Conservation (phyloP, 148 eudicot genomes). For the Vaccinium macrocarpon region DNA sequence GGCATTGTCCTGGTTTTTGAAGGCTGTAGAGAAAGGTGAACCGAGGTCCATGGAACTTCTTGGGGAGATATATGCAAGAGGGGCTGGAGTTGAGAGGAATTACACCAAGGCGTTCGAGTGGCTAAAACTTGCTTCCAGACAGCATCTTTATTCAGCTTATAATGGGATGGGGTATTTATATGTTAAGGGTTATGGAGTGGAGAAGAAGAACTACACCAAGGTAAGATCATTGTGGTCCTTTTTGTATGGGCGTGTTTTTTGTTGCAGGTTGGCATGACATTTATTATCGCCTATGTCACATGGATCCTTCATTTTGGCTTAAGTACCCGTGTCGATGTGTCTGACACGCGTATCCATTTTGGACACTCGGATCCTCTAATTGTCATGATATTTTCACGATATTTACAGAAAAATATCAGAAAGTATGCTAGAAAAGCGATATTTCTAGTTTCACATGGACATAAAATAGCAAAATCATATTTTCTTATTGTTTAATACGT, state of each 20-base stretch:
- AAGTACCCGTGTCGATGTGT: too few relatives aligned
- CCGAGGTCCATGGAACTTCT: constrained; percentile 92
- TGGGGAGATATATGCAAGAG: constrained; percentile 89
- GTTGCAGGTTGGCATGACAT: constrained; percentile 9
- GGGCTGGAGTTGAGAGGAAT: constrained; percentile 84
- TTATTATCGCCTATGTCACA: background rate
- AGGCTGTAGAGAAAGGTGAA: constrained; percentile 91
- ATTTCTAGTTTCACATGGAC: too few relatives aligned
- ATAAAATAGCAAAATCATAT: too few relatives aligned
- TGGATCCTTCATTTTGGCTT: too few relatives aligned
- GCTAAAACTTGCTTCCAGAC: constrained; percentile 83
- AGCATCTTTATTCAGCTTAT: constrained; percentile 83
- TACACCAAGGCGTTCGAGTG: constrained; percentile 82
- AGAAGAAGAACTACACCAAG: constrained; percentile 75
- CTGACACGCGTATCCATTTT: too few relatives aligned
- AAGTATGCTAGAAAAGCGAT: too few relatives aligned
- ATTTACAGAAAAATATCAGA: too few relatives aligned
- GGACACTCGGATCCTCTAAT: too few relatives aligned
- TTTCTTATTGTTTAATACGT: too few relatives aligned
- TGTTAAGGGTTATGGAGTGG: constrained; percentile 96
- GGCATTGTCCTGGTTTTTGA: constrained; percentile 80
- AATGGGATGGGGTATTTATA: constrained; percentile 94
- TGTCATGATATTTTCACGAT: too few relatives aligned
- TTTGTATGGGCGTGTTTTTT: background rate
- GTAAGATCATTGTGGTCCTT: constrained; percentile 39